Conservation (phyloP, 2,329 filamentous ascomycete species). For the Leptographium flavum region DNA sequence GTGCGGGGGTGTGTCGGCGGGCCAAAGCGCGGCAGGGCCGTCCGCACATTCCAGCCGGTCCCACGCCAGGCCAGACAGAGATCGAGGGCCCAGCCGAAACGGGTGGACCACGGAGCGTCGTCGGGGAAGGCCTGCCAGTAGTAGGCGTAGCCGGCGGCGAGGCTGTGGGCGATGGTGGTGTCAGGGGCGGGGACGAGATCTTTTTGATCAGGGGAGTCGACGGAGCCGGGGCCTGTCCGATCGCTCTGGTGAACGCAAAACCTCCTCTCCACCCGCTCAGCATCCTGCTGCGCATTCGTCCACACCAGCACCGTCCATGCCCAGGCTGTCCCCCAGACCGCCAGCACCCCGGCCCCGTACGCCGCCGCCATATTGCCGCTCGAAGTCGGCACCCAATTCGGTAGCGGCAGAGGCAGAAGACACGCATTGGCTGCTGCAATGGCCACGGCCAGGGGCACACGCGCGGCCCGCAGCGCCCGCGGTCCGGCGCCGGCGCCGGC, state of each 20-base stretch:
- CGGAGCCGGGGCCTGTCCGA: too few species aligned
- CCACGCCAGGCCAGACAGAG: slow-evolving; percentile 40
- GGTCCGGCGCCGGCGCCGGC: slow-evolving; percentile 16
- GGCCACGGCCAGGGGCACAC: slow-evolving; percentile 33
- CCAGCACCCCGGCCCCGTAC: slow-evolving; percentile 36
- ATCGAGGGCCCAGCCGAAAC: slow-evolving; percentile 42
- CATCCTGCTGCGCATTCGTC: slow-evolving; percentile 40
- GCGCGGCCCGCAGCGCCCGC: slow-evolving; percentile 35
- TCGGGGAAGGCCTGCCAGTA: slow-evolving; percentile 47
- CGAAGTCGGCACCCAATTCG: slow-evolving; percentile 18
- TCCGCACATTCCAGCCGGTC: slow-evolving; percentile 26
- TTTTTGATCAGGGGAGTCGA: neutral
- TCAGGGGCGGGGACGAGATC: slow-evolving; percentile 4
- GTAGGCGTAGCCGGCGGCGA: slow-evolving; percentile 28
- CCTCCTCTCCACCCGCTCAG: slow-evolving; percentile 28
- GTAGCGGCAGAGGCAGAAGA: slow-evolving; percentile 19
- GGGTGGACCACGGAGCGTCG: slow-evolving; percentile 29
- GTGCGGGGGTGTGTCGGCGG: slow-evolving; percentile 26
- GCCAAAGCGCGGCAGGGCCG: slow-evolving; percentile 24
- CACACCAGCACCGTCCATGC: slow-evolving; percentile 35
- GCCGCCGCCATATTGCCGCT: slow-evolving; percentile 36
- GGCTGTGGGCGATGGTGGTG: slow-evolving; percentile 14
- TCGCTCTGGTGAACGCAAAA: neutral
- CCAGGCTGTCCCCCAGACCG: slow-evolving; percentile 36
- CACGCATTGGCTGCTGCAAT: slow-evolving; percentile 28